These are phyloP conservation scores for Beauveria bassiana DNA, from an alignment of 2,329 filamentous ascomycete genomes.

Conservation along the genomic window DNA sequence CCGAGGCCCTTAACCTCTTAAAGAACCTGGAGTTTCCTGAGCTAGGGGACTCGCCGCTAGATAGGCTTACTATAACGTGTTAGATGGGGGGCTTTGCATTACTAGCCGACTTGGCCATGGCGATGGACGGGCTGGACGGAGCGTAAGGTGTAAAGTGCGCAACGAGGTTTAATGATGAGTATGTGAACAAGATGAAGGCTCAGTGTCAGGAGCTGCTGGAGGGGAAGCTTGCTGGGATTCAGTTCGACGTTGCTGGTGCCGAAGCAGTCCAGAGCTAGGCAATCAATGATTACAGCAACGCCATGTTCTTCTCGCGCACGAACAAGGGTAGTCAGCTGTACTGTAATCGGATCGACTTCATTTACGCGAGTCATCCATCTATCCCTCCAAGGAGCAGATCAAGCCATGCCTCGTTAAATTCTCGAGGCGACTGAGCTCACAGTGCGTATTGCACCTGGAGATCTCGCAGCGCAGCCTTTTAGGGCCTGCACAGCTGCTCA, in stretches of 20 bases:
- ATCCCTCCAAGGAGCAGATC: no score
- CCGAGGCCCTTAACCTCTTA: background rate
- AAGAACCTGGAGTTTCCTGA: background rate
- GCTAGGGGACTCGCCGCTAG: background rate
- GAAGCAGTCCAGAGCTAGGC: no score
- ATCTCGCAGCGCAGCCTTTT: background rate
- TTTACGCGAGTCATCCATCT: no score
- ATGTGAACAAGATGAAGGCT: background rate
- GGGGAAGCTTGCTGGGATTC: background rate
- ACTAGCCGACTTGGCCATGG: background rate
- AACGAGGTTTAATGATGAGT: background rate
- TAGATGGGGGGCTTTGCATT: background rate
- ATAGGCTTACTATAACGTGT: background rate
- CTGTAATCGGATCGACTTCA: no score
- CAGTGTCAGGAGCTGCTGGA: background rate
- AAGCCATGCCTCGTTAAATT: no score
- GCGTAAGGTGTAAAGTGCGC: background rate
- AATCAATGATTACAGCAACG: no score
- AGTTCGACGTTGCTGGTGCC: background rate
- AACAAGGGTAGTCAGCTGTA: no score
- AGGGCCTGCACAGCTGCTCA: background rate
- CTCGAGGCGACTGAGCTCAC: background rate
- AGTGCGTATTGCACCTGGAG: background rate
- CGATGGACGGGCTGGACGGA: background rate
- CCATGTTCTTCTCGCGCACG: no score